These are phyloP conservation scores for cucumber (Cucumis sativus) DNA, from an alignment of 306 rosid species.

Conservation along the genomic window DNA sequence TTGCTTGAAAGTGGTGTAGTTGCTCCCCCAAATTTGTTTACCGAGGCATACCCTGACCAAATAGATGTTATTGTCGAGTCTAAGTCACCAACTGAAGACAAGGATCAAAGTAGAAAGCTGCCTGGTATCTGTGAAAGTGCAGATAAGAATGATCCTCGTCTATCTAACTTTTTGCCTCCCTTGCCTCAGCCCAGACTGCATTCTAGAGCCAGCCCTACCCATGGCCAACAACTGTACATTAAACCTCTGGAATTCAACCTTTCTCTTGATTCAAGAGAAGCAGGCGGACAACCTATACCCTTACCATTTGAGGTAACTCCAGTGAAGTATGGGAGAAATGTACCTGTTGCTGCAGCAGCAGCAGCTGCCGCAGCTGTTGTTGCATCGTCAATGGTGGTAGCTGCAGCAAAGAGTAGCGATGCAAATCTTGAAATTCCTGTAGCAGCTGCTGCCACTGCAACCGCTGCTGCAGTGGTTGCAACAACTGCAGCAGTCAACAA, in stretches of 20 bases:
- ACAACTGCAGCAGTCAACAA: slow-evolving; percentile 81
- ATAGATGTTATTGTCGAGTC: slow-evolving; percentile 30
- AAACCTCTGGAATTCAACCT: slow-evolving; percentile 38
- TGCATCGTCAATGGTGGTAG: slow-evolving; percentile 89
- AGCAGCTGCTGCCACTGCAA: slow-evolving; percentile 87
- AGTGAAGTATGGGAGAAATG: slow-evolving; percentile 48
- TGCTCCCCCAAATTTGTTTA: slow-evolving; percentile 86
- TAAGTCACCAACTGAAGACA: slow-evolving; percentile 25
- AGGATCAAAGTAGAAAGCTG: slow-evolving; percentile 28
- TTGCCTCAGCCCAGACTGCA: slow-evolving; percentile 39
- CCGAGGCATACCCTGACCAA: slow-evolving; percentile 59
- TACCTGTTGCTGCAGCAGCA: slow-evolving; percentile 84
- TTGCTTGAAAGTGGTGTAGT: slow-evolving; percentile 88
- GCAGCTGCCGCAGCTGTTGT: slow-evolving; percentile 92
- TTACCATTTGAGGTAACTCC: slow-evolving; percentile 39
- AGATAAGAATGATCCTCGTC: slow-evolving; percentile 26
- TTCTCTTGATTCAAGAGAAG: slow-evolving; percentile 39
- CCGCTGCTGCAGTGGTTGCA: slow-evolving; percentile 95
- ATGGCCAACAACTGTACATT: slow-evolving; percentile 34
- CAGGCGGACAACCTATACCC: slow-evolving; percentile 28
- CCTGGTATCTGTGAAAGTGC: slow-evolving; percentile 21
- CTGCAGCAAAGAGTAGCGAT: slow-evolving; percentile 49
- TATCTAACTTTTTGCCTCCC: slow-evolving; percentile 44
- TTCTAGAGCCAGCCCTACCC: slow-evolving; percentile 35
- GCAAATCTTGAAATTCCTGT: slow-evolving; percentile 69